Percentiles rank a stretch among this genome's conserved stretches.
Evolutionary conservation across 352 stramenopile genomes (phyloP).

Genomic region (Blastocystis sp.): DNA sequence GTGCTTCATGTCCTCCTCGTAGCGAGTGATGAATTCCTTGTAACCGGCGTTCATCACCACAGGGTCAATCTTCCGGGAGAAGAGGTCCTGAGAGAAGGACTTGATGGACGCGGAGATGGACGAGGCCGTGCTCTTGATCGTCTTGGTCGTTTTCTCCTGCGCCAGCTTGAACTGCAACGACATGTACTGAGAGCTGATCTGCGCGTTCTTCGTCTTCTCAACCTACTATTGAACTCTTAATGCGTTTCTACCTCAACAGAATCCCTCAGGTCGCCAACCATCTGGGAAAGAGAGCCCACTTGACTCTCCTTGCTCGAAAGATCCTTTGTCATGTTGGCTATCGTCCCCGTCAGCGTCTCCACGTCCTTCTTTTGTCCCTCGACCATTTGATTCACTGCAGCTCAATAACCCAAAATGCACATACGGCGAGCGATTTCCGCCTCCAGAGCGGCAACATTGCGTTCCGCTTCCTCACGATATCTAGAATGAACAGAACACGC

Average conservation of each 20-base stretch:
- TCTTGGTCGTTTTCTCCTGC: slow-evolving; percentile 45
- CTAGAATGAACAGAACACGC: neutral
- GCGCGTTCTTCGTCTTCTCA: slow-evolving; percentile 33
- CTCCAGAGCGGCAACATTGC: neutral
- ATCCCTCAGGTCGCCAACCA: neutral
- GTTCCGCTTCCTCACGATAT: slow-evolving; percentile 14
- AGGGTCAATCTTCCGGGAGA: neutral
- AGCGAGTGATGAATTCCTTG: slow-evolving; percentile 37
- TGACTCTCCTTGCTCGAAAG: neutral
- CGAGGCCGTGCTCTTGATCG: slow-evolving; percentile 45
- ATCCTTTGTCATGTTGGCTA: slow-evolving; percentile 13
- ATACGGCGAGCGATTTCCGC: slow-evolving; percentile 22
- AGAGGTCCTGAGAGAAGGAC: slow-evolving; percentile 8
- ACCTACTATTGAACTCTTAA: neutral
- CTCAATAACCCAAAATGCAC: neutral
- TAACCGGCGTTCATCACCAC: slow-evolving; percentile 35
- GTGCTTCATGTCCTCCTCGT: slow-evolving; percentile 41
- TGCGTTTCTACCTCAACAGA: slow-evolving; percentile 9
- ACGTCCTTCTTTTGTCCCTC: slow-evolving; percentile 32
- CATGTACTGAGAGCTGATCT: slow-evolving; percentile 56
- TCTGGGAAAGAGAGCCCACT: neutral
- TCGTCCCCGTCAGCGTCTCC: slow-evolving; percentile 7
- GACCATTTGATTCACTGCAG: slow-evolving; percentile 31
- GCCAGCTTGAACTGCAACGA: slow-evolving; percentile 54
- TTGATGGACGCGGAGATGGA: slow-evolving; percentile 30